Evolutionary conservation across 176 grass and related monocot genomes (phyloP), one percentile per base, ranked within the genome.

Genomic region (Juncus effusus): DNA sequence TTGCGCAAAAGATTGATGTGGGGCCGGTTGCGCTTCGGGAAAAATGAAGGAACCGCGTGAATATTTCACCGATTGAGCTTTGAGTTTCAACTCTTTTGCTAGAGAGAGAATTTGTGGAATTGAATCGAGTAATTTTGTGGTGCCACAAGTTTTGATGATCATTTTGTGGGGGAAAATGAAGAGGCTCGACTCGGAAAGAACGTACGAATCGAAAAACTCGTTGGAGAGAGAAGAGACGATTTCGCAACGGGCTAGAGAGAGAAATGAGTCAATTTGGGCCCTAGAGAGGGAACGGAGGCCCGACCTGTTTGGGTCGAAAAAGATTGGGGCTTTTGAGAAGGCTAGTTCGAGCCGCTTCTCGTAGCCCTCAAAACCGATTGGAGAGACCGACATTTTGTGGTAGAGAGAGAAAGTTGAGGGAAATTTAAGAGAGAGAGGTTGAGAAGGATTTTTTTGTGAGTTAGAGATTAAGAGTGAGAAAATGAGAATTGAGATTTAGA

Each of bases 331-430:
- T 12, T 83, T 76, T 59, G 84, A 96, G 79, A 90, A 90, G 7
- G 84, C 78, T 42, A 90, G 87, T 73, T 96, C 91, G 0, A 96
- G 78, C 57, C 91, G 91, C 67, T 96, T 96, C 78, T 96, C 91
- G 9, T 85, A 96, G 73, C 91, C 91, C 76, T 96, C 91, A 51
- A 96, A 96, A 66, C 91, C 91, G 74, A 90, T 90, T 38, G 91
- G 63, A 54, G 91, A 96, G 56, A 80, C 56, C 19, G 40, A 63
- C 91, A 90, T 85, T 68, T 51, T 38, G 77, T 78, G 56, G 52
- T 56, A 62, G 63, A 38, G 7, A 78, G 70, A 68, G 63, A 38
- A 67, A 38, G 76, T n/a, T 53, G 28, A 40, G 70, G 41, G 58
- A 63, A 63, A 56, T 11, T 47, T 58, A 38, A 41, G 44, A 77